Evolutionary conservation across 441 rosid genomes (phyloP), one percentile per base, ranked within the genome.

Genomic region (Croton setiger): DNA sequence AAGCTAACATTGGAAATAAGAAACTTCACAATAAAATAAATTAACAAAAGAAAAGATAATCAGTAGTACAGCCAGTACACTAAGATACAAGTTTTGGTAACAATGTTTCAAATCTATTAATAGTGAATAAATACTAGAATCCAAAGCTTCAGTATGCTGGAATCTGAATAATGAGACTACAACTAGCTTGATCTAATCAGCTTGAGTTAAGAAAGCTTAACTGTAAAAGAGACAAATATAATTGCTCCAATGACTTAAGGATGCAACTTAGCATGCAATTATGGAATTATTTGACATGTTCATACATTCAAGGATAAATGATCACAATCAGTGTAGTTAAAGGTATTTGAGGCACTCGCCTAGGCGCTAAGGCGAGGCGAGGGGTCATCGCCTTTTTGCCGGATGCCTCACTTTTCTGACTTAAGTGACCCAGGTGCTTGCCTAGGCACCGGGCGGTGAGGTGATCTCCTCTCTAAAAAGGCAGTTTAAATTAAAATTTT

Each of bases 1-100:
- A n/a, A n/a, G n/a, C n/a, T n/a, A n/a, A n/a, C n/a, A n/a, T n/a
- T 20, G 37, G 23, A 18, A 75, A 36, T 23, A 60, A 44, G 43
- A 37, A 41, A 54, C 35, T 10, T 18, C 31, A 55, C 15, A 11
- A 27, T 64, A 21, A 58, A 44, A 18, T n/a, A 70, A 52, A 27
- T 11, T 5, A 17, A 61, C 17, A 17, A 12, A 10, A 2, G 4
- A 20, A 33, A 17, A 41, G 12, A 54, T 44, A 43, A 15, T 3
- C 44, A 67, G 7, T 43, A 17, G 11, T n/a, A n/a, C n/a, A 63
- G 35, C 23, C 4, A 44, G 31, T 2, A 0, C 11, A 33, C 6
- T 39, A 9, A 37, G 64, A 45, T 2, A n/a, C 4, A 56, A 17
- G 41, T 41, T 15, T 23, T 4, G n/a, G 41, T 55, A 33, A 12